These are phyloP conservation scores for Saccharomycopsis oosterbeekiorum DNA, from an alignment of 805 yeast genomes.

Conservation along the genomic window DNA sequence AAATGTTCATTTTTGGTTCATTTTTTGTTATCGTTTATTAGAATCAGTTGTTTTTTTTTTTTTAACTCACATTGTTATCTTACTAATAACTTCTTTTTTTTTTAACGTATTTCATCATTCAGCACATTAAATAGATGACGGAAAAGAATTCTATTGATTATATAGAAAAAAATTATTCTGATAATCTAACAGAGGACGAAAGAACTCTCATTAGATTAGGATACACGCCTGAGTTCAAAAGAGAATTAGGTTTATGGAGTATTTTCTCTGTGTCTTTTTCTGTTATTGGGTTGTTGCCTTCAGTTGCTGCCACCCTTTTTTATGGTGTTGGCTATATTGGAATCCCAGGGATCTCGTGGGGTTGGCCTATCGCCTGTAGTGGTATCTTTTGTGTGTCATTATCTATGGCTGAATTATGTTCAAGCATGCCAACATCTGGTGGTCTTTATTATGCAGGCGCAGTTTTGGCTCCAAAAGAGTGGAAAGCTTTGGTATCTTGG, in stretches of 20 bases:
- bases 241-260: conserved; percentile 52
- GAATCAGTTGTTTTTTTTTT: background rate
- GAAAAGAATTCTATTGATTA: conserved; percentile 1
- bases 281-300: conserved; percentile 62
- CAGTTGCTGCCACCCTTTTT: conserved; percentile 46
- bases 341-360: conserved; percentile 43
- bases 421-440: conserved; percentile 67
- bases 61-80: background rate
- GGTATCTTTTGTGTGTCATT: conserved; percentile 35
- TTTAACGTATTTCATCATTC: background rate
- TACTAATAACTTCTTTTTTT: background rate
- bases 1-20: background rate
- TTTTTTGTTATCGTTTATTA: background rate
- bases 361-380: conserved; percentile 51
- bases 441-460: conserved; percentile 65
- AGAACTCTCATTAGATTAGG: conserved; percentile 31
- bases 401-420: conserved; percentile 58
- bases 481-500: conserved; percentile 46
- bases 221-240: conserved; percentile 55
- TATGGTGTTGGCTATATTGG: conserved; percentile 36
- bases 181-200: conserved; percentile 24
- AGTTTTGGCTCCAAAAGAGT: conserved; percentile 49
- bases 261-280: conserved; percentile 65
- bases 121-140: background rate
- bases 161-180: conserved; percentile 31